Evolutionary conservation across 768 basidiomycete genomes (phyloP).

Genomic region (Inosperma sp.): DNA sequence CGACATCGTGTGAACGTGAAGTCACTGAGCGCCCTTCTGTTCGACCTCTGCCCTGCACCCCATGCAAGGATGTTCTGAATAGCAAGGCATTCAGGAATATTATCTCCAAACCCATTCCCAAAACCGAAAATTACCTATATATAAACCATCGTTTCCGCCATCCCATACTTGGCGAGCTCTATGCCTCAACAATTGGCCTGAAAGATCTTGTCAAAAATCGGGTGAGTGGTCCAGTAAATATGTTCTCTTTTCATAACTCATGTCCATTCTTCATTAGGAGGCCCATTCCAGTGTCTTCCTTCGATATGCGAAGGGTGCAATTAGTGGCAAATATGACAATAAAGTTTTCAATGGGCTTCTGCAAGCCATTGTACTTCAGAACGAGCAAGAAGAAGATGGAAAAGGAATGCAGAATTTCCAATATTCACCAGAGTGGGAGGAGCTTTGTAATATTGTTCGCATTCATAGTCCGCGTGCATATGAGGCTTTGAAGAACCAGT

Average conservation of each 20-base stretch:
- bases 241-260: neutral
- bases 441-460: conserved; percentile 25
- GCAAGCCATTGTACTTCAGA: conserved; percentile 23
- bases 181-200: neutral
- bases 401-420: conserved; percentile 33
- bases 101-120: neutral
- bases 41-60: neutral
- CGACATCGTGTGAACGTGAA: conserved; percentile 13
- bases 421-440: conserved; percentile 28
- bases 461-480: conserved; percentile 29
- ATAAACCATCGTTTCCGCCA: neutral
- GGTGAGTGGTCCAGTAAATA: neutral
- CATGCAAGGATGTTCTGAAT: neutral
- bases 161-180: neutral
- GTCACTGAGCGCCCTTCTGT: neutral
- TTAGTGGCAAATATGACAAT: conserved; percentile 10
- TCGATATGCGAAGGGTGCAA: conserved; percentile 1
- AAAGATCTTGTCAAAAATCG: neutral
- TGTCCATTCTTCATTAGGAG: neutral
- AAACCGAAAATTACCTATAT: neutral
- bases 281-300: conserved; percentile 4
- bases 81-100: neutral
- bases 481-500: conserved; percentile 12
- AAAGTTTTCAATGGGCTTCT: neutral
- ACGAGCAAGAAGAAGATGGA: conserved; percentile 25